These are phyloP conservation scores for Capsaspora owczarzaki DNA, from an alignment of 78 protist genomes.

Conservation along the genomic window DNA sequence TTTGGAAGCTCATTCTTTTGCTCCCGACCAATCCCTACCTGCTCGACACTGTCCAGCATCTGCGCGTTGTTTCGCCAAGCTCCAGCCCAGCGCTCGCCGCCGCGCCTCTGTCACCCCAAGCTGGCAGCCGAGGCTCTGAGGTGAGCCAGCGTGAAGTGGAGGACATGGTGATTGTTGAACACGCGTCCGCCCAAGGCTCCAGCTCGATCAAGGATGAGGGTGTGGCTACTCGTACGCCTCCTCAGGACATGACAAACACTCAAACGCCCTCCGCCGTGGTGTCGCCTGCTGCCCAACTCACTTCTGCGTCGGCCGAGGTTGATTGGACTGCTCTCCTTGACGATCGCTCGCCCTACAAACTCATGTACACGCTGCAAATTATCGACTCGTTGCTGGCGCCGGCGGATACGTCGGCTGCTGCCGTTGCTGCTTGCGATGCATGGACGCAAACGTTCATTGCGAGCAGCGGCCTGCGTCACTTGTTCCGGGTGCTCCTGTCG, in stretches of 20 bases:
- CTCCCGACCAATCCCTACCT: slow-evolving; percentile 1
- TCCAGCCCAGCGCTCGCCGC: background rate
- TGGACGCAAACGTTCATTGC: background rate
- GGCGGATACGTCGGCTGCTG: background rate
- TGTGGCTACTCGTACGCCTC: no score
- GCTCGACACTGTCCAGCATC: background rate
- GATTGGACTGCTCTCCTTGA: background rate
- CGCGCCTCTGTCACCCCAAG: no score
- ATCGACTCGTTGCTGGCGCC: background rate
- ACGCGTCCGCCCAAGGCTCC: no score
- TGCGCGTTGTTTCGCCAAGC: background rate
- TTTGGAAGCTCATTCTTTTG: slow-evolving; percentile 13
- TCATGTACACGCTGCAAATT: background rate
- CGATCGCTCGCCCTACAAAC: background rate
- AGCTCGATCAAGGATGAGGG: no score
- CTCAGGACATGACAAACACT: no score
- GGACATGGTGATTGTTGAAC: no score
- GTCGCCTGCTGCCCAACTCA: no score
- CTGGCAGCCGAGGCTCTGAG: no score
- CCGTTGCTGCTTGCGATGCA: background rate
- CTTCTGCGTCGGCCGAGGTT: no score
- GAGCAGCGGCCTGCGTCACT: background rate
- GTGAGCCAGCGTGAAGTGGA: no score
- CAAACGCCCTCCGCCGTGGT: no score
- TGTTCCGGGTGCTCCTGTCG: background rate